phyloP scores from a whole-genome alignment of 2,329 filamentous ascomycete species.

The Fusarium sp. region DNA sequence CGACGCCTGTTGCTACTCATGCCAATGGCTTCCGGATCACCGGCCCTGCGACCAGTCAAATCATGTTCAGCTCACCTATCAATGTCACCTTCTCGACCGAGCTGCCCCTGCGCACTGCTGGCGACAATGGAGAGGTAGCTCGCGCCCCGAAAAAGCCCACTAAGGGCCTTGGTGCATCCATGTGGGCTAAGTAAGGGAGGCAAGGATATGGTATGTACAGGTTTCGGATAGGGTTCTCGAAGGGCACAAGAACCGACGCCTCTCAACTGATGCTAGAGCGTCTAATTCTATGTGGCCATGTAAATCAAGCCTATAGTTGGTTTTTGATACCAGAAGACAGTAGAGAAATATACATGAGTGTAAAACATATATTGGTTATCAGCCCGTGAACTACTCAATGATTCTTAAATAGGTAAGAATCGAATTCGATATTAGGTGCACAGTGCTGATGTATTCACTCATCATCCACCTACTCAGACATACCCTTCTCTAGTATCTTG shows the following conservation, averaged over 20 bases:
- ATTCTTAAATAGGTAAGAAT: neutral
- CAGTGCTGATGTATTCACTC: neutral
- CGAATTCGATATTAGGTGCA: neutral
- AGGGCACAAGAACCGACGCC: neutral
- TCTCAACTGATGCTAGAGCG: neutral
- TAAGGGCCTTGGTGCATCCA: slow-evolving; percentile 28
- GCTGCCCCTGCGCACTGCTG: neutral
- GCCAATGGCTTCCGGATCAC: neutral
- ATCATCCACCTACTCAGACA: slow-evolving; percentile 49
- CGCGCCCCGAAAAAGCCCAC: slow-evolving; percentile 12
- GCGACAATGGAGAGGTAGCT: neutral
- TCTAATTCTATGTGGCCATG: slow-evolving; percentile 4
- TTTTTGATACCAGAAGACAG: neutral
- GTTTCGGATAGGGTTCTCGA: neutral
- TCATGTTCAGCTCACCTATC: slow-evolving; percentile 10
- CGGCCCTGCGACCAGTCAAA: slow-evolving; percentile 25
- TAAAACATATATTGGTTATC: neutral
- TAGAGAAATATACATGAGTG: neutral
- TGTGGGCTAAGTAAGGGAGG: slow-evolving; percentile 29
- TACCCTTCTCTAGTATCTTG: slow-evolving; percentile 72
- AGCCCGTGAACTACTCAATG: neutral
- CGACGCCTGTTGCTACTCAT: neutral
- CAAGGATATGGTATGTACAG: neutral
- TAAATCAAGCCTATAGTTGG: neutral
- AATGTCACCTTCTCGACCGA: neutral